Conservation (phyloP, 306 rosid genomes). For the Gastrolobium villosum region DNA sequence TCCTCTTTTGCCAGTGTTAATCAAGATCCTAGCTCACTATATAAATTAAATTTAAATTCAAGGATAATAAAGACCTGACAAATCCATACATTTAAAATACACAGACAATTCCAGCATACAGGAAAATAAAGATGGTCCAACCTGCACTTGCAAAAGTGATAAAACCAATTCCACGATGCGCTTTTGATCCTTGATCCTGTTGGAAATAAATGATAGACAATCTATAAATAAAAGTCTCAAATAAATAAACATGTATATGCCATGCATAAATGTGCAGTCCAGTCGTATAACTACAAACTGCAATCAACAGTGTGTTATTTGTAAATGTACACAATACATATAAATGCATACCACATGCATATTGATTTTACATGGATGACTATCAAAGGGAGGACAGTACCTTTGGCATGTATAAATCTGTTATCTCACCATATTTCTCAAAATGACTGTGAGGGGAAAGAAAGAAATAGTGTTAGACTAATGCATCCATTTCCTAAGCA, state of each 20-base stretch:
- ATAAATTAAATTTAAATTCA: neutral
- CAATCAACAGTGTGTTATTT: neutral
- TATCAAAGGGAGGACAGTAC: slow-evolving; percentile 53
- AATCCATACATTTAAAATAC: slow-evolving; percentile 14
- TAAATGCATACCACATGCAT: slow-evolving; percentile 25
- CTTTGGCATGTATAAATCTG: slow-evolving; percentile 99
- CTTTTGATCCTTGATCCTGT: slow-evolving; percentile 93
- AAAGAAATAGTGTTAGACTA: neutral
- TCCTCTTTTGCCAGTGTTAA: slow-evolving; percentile 26
- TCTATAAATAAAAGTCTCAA: neutral
- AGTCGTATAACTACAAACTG: slow-evolving; percentile 10
- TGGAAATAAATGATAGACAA: slow-evolving; percentile 33
- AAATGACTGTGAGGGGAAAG: slow-evolving; percentile 75
- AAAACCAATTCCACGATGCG: slow-evolving; percentile 96
- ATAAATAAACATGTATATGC: neutral
- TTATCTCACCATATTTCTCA: slow-evolving; percentile 96
- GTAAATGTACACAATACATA: neutral
- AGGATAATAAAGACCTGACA: neutral
- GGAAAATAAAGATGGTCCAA: slow-evolving; percentile 47
- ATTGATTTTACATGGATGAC: slow-evolving; percentile 17
- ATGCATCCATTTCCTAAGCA: slow-evolving; percentile 22
- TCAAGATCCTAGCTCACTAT: slow-evolving; percentile 29
- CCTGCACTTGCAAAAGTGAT: slow-evolving; percentile 96
- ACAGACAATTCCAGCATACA: slow-evolving; percentile 23
- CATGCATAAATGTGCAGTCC: slow-evolving; percentile 1